Base-by-base conservation (phyloP, 2,329 filamentous ascomycete genomes). In the Penicillium janthinellum region DNA sequence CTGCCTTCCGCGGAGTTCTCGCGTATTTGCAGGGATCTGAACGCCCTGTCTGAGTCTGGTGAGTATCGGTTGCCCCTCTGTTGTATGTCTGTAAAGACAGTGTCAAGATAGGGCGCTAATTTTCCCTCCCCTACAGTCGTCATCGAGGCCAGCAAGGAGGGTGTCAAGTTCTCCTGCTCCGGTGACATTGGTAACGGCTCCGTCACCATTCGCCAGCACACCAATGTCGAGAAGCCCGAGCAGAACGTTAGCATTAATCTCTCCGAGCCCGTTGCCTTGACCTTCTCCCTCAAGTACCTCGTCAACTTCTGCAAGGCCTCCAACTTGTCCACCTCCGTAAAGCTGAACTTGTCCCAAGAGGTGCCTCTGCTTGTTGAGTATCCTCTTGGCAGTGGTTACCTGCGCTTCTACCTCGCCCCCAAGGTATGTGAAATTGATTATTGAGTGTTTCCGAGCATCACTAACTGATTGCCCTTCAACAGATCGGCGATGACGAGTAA, bases 221-320 rank as follows among this genome's bases (percentile, higher is more conserved):
- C 86, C 73, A 91, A 92, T 75, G 85, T 97, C 66, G 94, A 98
- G 42, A 96, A 98, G 83, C 89, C 91, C 50, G 86, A 90, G 10
- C 83, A 89, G 74, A 91, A 93, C 73, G 90, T 98, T 70, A 86
- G 91, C 66, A 97, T 99, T 77, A 88, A 92, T 74, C 87, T 99
- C 63, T 90, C 87, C 41, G 96, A 99, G 82, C 92, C 95, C 54
- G 95, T 99, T 62, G 85, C 91, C 38, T 86, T 99, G 64, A 98
- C 94, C 52, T 99, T 99, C 83, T 98, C 95, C 37, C 90, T 99
- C 72, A 99, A 99, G 83, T 99, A 99, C 82, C 89, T 99, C 3
- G 91, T 96, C 84, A 98, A 98, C 86, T 99, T 99, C 83, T 98
- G 95, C 90, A 99, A 99, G 83, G 96, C 96, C 37, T 90, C 92